Base-by-base conservation (phyloP, 1,139 yeast genomes). In the Zygosaccharomyces pseudobailii region DNA sequence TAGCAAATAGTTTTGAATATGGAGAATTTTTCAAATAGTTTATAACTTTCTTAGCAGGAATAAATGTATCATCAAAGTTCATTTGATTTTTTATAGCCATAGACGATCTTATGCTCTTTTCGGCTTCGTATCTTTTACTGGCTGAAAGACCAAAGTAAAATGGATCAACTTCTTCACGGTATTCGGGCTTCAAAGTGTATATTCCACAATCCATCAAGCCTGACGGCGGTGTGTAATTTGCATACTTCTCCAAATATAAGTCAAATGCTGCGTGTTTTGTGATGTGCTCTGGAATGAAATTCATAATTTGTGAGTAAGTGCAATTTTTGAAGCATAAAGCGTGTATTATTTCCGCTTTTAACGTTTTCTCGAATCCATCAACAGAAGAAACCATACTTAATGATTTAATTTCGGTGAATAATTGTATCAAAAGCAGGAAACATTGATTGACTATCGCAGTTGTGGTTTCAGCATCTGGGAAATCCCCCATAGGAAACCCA, bases 401-500 rank as follows among this genome's bases (percentile, higher is more conserved):
- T 51, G 80, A 79, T 7, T 80, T 67, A 44, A 87, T 80, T 57
- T 89, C 96, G 2, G 87, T 78, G 7, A 88, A 65, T 10, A 88
- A 55, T 47, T 81, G 82, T 42, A 89, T 84, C 56, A 90, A 71
- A 48, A 84, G 80, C 46, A 82, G 77, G 47, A 87, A 58, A 55
- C 87, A 84, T 59, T 90, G 97, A 59, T 90, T 96, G 7, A 88
- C 75, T 73, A 90, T 83, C 39, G 77, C 75, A 39, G 79, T 58
- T 17, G 79, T 74, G 6, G 73, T 68, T 5, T 67, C 69, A 35
- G 71, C 75, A 50, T 75, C 78, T 2, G 71, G 70, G 24, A 69
- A 61, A 41, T 64, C 65, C 5, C 69, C 65, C 46, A 65, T 61
- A 19, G 66, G 66, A 31, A 66, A 63, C 10, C 79, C 82, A 61